A percentile compares a stretch with the other conserved stretches of the same genome.
Conservation (phyloP, 176 grass and related monocot genomes). For the Tillandsia leiboldiana region DNA sequence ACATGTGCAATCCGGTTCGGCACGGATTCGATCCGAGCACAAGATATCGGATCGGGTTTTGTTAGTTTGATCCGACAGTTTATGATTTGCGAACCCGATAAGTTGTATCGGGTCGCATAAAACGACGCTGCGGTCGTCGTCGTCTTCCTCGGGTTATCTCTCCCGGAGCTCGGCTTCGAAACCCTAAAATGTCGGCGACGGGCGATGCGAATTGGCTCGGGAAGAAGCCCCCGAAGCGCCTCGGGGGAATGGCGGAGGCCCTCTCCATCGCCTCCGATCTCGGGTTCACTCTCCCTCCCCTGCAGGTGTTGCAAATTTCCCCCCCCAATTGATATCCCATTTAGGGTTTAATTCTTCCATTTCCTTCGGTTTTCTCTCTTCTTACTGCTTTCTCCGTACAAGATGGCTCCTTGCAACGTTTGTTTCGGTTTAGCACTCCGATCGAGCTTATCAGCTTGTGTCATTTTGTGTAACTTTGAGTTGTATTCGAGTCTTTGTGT, state of each 20-base stretch:
- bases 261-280: constrained; percentile 90
- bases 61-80: no score
- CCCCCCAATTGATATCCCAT: not conserved
- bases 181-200: constrained; percentile 26
- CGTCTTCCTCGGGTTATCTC: not conserved
- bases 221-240: constrained; percentile 48
- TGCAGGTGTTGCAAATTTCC: constrained; percentile 36
- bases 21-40: no score
- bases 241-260: constrained; percentile 82
- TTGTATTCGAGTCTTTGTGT: not conserved
- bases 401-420: not conserved
- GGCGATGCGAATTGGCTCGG: constrained; percentile 27
- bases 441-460: not conserved
- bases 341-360: constrained; percentile 3
- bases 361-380: not conserved
- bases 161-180: not conserved
- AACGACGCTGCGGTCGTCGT: not conserved
- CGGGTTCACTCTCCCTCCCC: constrained; percentile 58
- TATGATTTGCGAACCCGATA: no score
- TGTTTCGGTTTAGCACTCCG: not conserved
- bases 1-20: no score
- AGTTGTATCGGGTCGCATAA: not conserved
- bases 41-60: no score
- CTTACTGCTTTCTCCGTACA: constrained; percentile 6
- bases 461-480: not conserved